Evolutionary conservation across 2,329 filamentous ascomycete genomes (phyloP), one percentile per base, ranked within the genome.

Genomic region (Pseudocercospora crystallina): DNA sequence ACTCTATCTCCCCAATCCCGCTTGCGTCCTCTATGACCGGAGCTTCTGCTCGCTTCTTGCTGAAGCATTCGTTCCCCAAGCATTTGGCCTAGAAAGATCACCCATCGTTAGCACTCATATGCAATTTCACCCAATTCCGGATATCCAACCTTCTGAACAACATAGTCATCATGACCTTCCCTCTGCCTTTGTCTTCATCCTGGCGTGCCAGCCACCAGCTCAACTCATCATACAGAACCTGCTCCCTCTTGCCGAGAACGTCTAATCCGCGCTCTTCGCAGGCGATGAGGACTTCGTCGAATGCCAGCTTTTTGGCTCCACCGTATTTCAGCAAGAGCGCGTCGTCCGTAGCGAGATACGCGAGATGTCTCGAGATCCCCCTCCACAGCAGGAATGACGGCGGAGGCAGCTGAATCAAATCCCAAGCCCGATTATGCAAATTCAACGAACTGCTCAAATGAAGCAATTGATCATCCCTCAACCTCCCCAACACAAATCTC

Each of bases 281-380:
- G 29, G 70, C 73, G 47, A 77, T 61, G 4, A 63, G 57, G 13
- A 63, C 47, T 40, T 74, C 71, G 0, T 62, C 57, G 13, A 55
- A 64, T 3, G 71, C 78, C 20, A 81, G 58, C 60, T 81, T 73
- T 32, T 87, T 76, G 8, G 42, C 43, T 1, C 85, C 88, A 11
- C 87, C 78, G 57, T 90, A 79, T 7, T 71, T 71, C 13, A 77
- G 63, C 41, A 96, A 79, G 67, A 92, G 73, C 56, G 64, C 70
- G 70, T 95, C 89, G 71, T 96, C 91, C 33, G 77, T 71, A 39
- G 78, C 77, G 55, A 96, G 67, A 64, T 87, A 89, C 35, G 76
- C 71, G 59, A 89, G 71, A 56, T 80, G 76, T 60, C 73, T 71
- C 43, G 62, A 60, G 36, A 90, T 72, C 56, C 77, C 76, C 45